Base-by-base conservation (phyloP, 306 rosid genomes). In the Nissolia schottii region DNA sequence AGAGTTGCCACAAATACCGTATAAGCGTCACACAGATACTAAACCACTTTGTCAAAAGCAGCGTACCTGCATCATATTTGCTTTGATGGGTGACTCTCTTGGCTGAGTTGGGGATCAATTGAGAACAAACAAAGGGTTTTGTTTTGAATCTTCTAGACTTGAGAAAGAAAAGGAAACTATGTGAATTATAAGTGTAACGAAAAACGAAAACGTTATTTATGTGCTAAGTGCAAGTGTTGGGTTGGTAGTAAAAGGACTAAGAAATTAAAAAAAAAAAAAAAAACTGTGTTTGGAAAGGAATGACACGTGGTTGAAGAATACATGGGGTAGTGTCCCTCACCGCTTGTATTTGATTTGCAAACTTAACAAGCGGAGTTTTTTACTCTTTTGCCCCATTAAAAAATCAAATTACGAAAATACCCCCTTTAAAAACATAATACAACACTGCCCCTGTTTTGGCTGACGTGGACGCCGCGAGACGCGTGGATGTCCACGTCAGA, bases 241-340 rank as follows among this genome's bases (percentile, higher is more conserved):
- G 49, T 76, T 3, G 22, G 29, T 22, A 46, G n/a, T n/a, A n/a
- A n/a, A n/a, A 31, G 59, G 19, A 65, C 55, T 12, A 16, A 51
- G 25, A 60, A 51, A 46, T 41, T n/a, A n/a, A n/a, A n/a, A n/a
- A n/a, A n/a, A n/a, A n/a, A n/a, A n/a, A n/a, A n/a, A n/a, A n/a
- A n/a, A n/a, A n/a, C 10, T 57, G 10, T 53, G 55, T 11, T 9
- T 46, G 70, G 41, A 59, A 43, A 5, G 31, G 31, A 64, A 70
- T 58, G 73, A 66, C 77, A 71, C 77, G 84, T 79, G 82, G 65
- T 23, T 60, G 55, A 27, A 22, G 14, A 70, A 71, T 60, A 35
- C 10, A 34, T 41, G 62, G 15, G 55, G 23, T 10, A 59, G 87
- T 79, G 87, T 75, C 87, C 48, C 3, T 45, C 66, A 71, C 84